Evolutionary conservation across 1,284 basidiomycete species (phyloP).

Genomic region (Tylopilus orsonianus): DNA sequence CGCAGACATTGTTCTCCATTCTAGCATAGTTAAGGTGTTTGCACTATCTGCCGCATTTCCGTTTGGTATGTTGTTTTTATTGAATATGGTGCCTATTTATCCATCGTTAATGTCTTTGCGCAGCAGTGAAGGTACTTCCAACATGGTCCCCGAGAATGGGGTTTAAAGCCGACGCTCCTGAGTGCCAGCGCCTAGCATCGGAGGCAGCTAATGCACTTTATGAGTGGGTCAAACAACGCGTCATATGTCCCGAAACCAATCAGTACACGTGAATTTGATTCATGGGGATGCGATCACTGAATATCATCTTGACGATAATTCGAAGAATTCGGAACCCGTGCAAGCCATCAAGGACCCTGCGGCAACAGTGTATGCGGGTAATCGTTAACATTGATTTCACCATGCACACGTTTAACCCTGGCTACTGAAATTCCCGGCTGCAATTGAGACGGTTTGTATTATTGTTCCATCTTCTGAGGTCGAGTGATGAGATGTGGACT

Average conservation of each 20-base stretch:
- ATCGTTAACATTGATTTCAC: too few species aligned
- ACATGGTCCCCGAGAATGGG: conserved; percentile 24
- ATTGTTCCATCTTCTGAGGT: too few species aligned
- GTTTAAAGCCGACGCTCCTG: conserved; percentile 16
- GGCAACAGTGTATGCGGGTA: too few species aligned
- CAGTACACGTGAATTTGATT: conserved; percentile 15
- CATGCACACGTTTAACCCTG: too few species aligned
- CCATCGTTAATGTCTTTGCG: background rate
- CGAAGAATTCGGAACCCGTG: too few species aligned
- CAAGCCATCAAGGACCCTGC: too few species aligned
- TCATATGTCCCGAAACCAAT: too few species aligned
- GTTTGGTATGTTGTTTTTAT: conserved; percentile 14
- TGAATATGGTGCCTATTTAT: background rate
- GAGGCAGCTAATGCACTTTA: conserved; percentile 22
- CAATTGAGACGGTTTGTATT: conserved; percentile 24
- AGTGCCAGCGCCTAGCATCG: conserved; percentile 2
- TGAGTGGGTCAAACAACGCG: conserved; percentile 22
- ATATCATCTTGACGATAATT: too few species aligned
- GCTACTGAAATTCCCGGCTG: too few species aligned
- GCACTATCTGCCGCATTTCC: conserved; percentile 22
- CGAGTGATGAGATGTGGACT: too few species aligned
- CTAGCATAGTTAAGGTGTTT: conserved; percentile 20
- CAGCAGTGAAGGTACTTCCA: conserved; percentile 21
- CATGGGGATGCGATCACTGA: too few species aligned
- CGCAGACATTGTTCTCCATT: too few species aligned